phyloP scores from a whole-genome alignment of 2,329 filamentous ascomycete species.

The Penicillium glabrum region DNA sequence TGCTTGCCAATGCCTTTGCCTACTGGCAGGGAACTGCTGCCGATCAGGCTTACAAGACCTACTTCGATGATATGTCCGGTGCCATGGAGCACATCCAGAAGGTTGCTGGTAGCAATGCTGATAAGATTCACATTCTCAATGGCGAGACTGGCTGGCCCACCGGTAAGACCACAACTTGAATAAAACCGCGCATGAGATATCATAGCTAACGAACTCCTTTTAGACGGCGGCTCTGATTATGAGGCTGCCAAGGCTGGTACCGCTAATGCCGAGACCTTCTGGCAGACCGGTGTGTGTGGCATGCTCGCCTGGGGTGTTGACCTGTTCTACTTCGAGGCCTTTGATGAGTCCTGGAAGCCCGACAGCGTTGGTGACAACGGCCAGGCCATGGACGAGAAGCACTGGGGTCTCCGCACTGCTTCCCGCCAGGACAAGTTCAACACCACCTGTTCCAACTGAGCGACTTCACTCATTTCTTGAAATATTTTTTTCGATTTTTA shows the following conservation, averaged over 20 bases:
- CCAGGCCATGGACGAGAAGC: slow-evolving; percentile 60
- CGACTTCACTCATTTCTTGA: neutral
- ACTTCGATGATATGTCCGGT: slow-evolving; percentile 67
- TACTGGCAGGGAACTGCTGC: slow-evolving; percentile 69
- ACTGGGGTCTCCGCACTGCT: slow-evolving; percentile 68
- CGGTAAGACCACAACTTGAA: slow-evolving; percentile 28
- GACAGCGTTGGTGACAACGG: slow-evolving; percentile 63
- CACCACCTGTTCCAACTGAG: slow-evolving; percentile 44
- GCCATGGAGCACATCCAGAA: slow-evolving; percentile 64
- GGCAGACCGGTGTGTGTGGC: slow-evolving; percentile 61
- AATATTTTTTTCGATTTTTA: neutral
- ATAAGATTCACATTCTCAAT: slow-evolving; percentile 65
- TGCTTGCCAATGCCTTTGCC: slow-evolving; percentile 68
- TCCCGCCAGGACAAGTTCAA: slow-evolving; percentile 60
- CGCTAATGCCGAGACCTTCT: slow-evolving; percentile 61
- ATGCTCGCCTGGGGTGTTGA: slow-evolving; percentile 66
- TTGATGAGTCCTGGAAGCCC: slow-evolving; percentile 72
- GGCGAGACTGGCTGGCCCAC: slow-evolving; percentile 70
- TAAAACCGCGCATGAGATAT: neutral
- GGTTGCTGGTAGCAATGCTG: slow-evolving; percentile 51
- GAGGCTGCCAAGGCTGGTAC: slow-evolving; percentile 60
- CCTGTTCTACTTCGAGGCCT: slow-evolving; percentile 72
- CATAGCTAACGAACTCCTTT: slow-evolving; percentile 2
- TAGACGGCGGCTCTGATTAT: slow-evolving; percentile 60
- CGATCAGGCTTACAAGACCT: slow-evolving; percentile 59